phyloP scores from a whole-genome alignment of 306 rosid genomes.

The Arachis hypogaea region DNA sequence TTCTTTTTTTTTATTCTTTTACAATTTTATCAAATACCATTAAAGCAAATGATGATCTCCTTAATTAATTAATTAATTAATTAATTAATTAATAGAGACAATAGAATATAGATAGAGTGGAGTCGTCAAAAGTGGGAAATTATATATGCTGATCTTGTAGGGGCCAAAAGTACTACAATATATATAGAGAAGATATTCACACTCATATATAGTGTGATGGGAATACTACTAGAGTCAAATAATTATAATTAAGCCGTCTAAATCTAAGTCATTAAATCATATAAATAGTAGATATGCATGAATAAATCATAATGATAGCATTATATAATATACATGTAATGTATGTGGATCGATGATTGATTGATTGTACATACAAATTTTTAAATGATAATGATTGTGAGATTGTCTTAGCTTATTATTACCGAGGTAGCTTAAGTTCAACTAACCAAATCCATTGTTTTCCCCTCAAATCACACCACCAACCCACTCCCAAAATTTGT shows the following conservation, averaged over 20 bases:
- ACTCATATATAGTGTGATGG: background rate
- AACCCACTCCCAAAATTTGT: background rate
- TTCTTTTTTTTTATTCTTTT: no score
- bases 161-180: slow-evolving; percentile 13
- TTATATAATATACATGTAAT: background rate
- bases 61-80: no score
- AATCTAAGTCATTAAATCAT: slow-evolving; percentile 8
- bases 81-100: no score
- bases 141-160: slow-evolving; percentile 8
- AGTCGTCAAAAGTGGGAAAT: slow-evolving; percentile 1
- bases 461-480: background rate
- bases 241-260: slow-evolving; percentile 9
- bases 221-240: background rate
- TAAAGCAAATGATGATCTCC: no score
- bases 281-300: slow-evolving; percentile 1
- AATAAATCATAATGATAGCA: background rate
- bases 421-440: background rate
- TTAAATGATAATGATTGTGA: background rate
- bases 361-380: background rate
- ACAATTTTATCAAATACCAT: no score
- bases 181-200: slow-evolving; percentile 5
- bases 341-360: no score
- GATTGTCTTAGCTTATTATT: background rate
- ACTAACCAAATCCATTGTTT: background rate
- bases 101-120: background rate